Evolutionary conservation across 176 grass and related monocot genomes (phyloP).

Genomic region (Oryza punctata): DNA sequence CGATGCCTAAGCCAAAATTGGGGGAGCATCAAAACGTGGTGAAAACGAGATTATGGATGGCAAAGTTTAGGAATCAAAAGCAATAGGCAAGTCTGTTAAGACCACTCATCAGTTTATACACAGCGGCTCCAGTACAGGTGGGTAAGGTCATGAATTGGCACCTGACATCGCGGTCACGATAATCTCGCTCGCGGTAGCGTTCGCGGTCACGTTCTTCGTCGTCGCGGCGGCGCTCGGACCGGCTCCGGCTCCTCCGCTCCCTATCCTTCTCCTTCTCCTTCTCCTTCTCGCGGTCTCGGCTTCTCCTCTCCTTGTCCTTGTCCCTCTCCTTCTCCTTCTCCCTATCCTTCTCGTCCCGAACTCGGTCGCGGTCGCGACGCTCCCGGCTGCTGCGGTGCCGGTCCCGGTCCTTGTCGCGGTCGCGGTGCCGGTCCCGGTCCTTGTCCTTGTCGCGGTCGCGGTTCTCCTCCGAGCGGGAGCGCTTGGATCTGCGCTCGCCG

Average conservation of each 20-base stretch:
- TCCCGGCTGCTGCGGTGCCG: constrained; percentile 60
- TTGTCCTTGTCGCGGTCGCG: constrained; percentile 41
- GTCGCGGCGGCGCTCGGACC: constrained; percentile 56
- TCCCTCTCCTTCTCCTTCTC: constrained; percentile 37
- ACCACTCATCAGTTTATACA: not conserved
- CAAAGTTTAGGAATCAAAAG: not conserved
- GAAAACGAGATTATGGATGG: not conserved
- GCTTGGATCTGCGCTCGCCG: constrained; percentile 63
- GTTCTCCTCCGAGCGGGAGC: constrained; percentile 64
- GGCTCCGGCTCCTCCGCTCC: constrained; percentile 77
- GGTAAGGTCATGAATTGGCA: constrained; percentile 42
- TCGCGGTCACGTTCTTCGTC: constrained; percentile 66
- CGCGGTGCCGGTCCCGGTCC: constrained; percentile 33
- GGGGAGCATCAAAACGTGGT: not conserved
- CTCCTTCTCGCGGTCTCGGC: constrained; percentile 42
- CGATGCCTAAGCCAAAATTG: not conserved
- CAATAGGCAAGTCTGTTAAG: not conserved
- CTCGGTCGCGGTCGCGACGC: constrained; percentile 50
- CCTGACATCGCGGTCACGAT: constrained; percentile 78
- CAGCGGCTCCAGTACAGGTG: not conserved
- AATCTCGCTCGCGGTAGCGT: constrained; percentile 56
- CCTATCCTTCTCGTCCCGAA: constrained; percentile 51
- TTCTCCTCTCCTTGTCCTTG: constrained; percentile 53
- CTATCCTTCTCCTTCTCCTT: constrained; percentile 46
- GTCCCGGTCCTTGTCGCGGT: constrained; percentile 37